Evolutionary conservation across 2,329 filamentous ascomycete species (phyloP).

Genomic region (Colletotrichum truncatum): DNA sequence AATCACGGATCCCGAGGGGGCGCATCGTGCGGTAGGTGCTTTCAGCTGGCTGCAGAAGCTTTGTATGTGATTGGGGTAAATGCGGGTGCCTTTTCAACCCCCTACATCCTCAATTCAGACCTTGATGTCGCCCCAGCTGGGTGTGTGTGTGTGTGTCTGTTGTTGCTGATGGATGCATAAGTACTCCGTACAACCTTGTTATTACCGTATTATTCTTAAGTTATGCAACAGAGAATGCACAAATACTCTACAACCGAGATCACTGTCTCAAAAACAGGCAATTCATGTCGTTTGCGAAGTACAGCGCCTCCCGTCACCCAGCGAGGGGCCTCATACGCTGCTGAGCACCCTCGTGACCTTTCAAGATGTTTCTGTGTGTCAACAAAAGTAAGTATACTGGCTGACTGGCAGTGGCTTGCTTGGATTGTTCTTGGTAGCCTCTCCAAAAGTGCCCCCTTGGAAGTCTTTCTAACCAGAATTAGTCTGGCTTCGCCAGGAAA

Average conservation of each 20-base stretch:
- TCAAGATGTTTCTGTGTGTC: neutral
- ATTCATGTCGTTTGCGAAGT: no score
- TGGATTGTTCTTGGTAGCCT: neutral
- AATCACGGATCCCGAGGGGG: neutral
- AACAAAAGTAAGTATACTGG: neutral
- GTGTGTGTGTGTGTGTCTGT: no score
- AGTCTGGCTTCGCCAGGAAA: neutral
- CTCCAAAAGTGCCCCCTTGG: neutral
- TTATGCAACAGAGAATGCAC: neutral
- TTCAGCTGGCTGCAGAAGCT: neutral
- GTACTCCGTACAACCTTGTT: no score
- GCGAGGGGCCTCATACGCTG: no score
- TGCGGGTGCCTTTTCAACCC: neutral
- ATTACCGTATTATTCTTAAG: neutral
- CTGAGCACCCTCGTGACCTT: neutral
- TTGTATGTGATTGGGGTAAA: neutral
- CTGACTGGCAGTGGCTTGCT: neutral
- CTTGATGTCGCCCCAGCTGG: neutral
- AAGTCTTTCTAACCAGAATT: neutral
- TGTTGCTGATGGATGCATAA: no score
- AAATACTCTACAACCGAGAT: no score
- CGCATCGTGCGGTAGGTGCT: neutral
- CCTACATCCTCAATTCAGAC: neutral
- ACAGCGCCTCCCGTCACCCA: no score
- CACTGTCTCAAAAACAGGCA: no score